Percentiles rank a stretch among this genome's conserved stretches.
Evolutionary conservation across 805 yeast species (phyloP).

Genomic region (Hanseniaspora hatyaiensis): DNA sequence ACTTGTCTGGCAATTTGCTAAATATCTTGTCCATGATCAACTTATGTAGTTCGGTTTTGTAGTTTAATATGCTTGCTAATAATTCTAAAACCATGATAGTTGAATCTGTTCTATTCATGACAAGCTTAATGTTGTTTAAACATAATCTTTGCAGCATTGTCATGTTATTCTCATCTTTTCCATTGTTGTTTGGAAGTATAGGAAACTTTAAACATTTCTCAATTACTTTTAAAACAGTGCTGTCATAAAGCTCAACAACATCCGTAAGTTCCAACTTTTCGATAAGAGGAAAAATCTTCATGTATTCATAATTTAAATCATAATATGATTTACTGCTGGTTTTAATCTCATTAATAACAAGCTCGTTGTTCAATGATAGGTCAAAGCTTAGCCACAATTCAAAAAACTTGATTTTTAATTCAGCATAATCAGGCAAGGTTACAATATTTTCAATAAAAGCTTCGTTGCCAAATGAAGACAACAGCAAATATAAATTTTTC

Average conservation of each 20-base stretch:
- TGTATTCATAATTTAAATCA: slow-evolving; percentile 9
- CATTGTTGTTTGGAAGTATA: slow-evolving; percentile 5
- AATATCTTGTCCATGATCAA: slow-evolving; percentile 11
- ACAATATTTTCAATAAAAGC: neutral
- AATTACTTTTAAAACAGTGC: slow-evolving; percentile 5
- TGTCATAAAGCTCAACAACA: neutral
- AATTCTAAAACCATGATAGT: neutral
- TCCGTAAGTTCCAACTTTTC: neutral
- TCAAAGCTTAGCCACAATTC: slow-evolving; percentile 12
- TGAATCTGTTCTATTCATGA: neutral
- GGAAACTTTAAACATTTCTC: slow-evolving; percentile 14
- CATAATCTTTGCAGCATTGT: slow-evolving; percentile 13
- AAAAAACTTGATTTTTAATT: neutral
- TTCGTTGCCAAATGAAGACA: neutral
- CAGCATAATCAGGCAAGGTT: neutral
- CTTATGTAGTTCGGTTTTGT: slow-evolving; percentile 1
- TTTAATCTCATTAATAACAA: slow-evolving; percentile 13
- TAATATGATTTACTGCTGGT: slow-evolving; percentile 3
- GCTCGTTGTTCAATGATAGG: slow-evolving; percentile 9
- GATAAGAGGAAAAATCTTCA: slow-evolving; percentile 6
- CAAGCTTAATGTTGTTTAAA: slow-evolving; percentile 1
- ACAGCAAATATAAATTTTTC: neutral
- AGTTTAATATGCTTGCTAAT: neutral
- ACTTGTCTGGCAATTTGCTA: slow-evolving; percentile 7
- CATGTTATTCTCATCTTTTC: slow-evolving; percentile 8